These are phyloP conservation scores for Didymella sp. DNA, from an alignment of 2,329 filamentous ascomycete species.

Conservation along the genomic window DNA sequence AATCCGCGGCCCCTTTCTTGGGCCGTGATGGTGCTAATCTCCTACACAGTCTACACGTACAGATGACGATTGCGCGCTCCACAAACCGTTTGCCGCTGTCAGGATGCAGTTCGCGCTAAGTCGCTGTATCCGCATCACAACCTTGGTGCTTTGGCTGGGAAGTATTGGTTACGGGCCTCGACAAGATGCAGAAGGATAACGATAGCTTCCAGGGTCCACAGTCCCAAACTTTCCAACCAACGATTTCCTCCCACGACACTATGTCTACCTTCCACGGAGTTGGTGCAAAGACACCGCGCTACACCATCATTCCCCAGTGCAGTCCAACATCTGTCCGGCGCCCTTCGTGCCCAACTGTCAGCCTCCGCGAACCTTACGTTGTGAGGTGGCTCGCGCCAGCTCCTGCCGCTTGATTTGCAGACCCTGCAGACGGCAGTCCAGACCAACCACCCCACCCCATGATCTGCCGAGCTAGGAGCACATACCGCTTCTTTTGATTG, in stretches of 20 bases:
- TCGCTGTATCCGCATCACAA: background rate
- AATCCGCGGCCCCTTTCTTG: background rate
- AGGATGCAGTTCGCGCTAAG: slow-evolving; percentile 6
- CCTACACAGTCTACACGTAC: slow-evolving; percentile 4
- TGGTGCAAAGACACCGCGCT: background rate
- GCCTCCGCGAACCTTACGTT: slow-evolving; percentile 3
- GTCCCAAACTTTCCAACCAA: background rate
- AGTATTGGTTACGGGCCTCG: background rate
- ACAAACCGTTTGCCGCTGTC: background rate
- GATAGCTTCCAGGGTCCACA: slow-evolving; percentile 1
- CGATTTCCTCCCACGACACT: background rate
- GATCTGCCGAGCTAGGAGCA: slow-evolving; percentile 10
- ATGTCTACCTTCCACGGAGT: background rate
- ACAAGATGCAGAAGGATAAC: background rate
- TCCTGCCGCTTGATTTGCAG: slow-evolving; percentile 14
- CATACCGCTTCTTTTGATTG: slow-evolving; percentile 1
- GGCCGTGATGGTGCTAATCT: background rate
- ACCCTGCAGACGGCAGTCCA: slow-evolving; percentile 19
- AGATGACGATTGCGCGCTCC: slow-evolving; percentile 4
- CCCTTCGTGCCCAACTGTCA: background rate
- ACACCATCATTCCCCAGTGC: background rate
- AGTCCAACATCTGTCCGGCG: background rate
- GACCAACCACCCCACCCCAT: slow-evolving; percentile 5
- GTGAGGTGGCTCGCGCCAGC: slow-evolving; percentile 11
- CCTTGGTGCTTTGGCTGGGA: background rate